Evolutionary conservation across 176 grass and related monocot genomes (phyloP).

Genomic region (Zoysia pacifica): DNA sequence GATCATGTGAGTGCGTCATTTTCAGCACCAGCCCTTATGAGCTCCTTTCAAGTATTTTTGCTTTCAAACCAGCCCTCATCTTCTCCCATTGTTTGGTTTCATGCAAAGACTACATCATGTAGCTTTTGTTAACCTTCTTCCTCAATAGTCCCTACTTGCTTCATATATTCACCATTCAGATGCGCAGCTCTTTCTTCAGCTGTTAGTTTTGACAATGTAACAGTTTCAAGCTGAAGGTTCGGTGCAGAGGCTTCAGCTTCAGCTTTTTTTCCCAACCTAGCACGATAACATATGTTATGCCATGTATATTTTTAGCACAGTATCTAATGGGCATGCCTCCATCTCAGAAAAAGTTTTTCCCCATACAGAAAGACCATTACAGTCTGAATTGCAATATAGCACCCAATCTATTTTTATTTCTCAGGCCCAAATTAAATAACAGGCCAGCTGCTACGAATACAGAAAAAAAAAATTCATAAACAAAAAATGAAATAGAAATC

Average conservation of each 20-base stretch:
- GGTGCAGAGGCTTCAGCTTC: conserved; percentile 85
- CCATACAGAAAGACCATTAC: background rate
- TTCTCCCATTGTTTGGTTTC: conserved; percentile 98
- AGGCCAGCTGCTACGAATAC: background rate
- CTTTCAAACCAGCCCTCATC: conserved; percentile 77
- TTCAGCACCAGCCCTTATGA: conserved; percentile 83
- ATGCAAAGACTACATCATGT: conserved; percentile 86
- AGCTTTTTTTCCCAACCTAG: conserved; percentile 96
- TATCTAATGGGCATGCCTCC: background rate
- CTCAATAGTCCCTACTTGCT: conserved; percentile 87
- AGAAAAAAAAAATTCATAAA: conserved; percentile 21
- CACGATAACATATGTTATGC: conserved; percentile 13
- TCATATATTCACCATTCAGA: conserved; percentile 98
- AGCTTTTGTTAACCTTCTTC: conserved; percentile 98
- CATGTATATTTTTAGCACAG: conserved; percentile 16
- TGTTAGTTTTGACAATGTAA: conserved; percentile 76
- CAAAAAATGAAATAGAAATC: conserved; percentile 1
- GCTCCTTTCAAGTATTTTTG: conserved; percentile 71
- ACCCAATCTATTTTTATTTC: conserved; percentile 7
- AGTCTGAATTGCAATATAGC: background rate
- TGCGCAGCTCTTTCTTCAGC: conserved; percentile 87
- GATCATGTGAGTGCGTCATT: conserved; percentile 80
- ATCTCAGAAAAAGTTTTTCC: background rate
- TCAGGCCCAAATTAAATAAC: background rate
- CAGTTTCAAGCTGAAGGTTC: conserved; percentile 92